Evolutionary conservation across 208 protist genomes (phyloP).

Genomic region (Crithidia acanthocephali): DNA sequence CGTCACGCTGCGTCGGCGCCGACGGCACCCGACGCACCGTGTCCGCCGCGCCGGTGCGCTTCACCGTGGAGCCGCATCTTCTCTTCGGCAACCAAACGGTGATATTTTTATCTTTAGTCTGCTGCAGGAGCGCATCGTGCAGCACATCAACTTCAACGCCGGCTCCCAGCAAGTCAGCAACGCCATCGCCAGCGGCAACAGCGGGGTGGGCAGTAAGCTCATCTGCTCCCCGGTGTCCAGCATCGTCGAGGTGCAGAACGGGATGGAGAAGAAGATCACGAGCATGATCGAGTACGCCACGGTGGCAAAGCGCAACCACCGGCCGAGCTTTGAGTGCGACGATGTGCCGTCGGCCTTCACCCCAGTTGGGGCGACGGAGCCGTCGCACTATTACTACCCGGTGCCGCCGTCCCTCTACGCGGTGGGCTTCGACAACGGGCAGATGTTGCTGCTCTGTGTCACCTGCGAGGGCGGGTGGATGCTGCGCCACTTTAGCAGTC

Average conservation of each 20-base stretch:
- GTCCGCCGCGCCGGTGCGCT: constrained; percentile 67
- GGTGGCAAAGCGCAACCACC: constrained; percentile 46
- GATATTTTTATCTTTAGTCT: constrained; percentile 78
- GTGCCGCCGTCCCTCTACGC: constrained; percentile 74
- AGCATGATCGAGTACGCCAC: constrained; percentile 49
- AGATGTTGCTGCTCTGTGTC: constrained; percentile 69
- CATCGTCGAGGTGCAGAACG: constrained; percentile 80
- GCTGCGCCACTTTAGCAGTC: constrained; percentile 49
- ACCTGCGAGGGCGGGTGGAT: constrained; percentile 66
- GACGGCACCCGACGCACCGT: constrained; percentile 75
- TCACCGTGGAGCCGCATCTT: constrained; percentile 82
- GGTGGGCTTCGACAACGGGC: constrained; percentile 78
- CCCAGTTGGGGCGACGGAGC: neutral
- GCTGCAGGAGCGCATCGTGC: constrained; percentile 66
- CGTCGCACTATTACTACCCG: constrained; percentile 40
- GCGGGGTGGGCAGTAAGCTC: constrained; percentile 42
- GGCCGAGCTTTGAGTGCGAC: constrained; percentile 12
- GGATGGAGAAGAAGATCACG: constrained; percentile 62
- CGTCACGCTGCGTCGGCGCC: constrained; percentile 65
- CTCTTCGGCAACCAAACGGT: constrained; percentile 89
- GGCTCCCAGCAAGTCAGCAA: constrained; percentile 24
- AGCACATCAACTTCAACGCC: constrained; percentile 77
- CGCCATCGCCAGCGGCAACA: constrained; percentile 25
- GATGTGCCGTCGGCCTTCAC: constrained; percentile 14
- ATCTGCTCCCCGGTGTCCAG: constrained; percentile 67